Evolutionary conservation across 1,284 basidiomycete species (phyloP), one percentile per base, ranked within the genome.

Genomic region (Sanghuangporus baumii): DNA sequence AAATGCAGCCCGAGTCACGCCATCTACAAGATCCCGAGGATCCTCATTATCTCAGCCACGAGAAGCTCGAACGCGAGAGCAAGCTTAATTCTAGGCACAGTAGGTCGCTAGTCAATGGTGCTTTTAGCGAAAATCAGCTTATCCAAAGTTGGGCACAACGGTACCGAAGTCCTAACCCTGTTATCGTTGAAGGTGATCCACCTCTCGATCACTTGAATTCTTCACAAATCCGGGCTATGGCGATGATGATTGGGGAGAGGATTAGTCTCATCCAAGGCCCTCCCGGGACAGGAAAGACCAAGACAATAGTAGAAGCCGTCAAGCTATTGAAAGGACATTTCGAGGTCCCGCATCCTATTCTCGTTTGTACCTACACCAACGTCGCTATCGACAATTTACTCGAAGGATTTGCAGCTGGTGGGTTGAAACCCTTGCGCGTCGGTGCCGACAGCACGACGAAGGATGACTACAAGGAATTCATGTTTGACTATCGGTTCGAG

Each of bases 231-330:
- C 79, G 85, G 61, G 95, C 95, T 0, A 85, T 96, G 55, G 94
- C 94, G 1, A 83, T 87, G 76, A 96, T 96, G 90, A 80, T 97
- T 51, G 84, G 86, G 6, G 82, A 94, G 68, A 78, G 86, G 37
- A 74, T 94, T 41, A 91, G 89, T 71, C 78, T 97, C 23, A 85
- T 97, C 20, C 95, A 97, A 76, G 95, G 95, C 88, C 95, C 95
- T 23, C 95, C 95, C 6, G 95, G 95, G n/a, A 98, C 95, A 0
- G 94, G 95, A 54, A 98, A 98, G 75, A 96, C 94, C 1, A 88
- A 89, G 69, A 96, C 95, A 0, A 94, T 98, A 57, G 88, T 96
- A 37, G 88, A 95, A 71, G 81, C 92, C 1, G 81, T 95, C 68
- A 85, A 85, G 67, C 74, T 98, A 34, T 84, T 98, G 67, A 97